These are phyloP conservation scores for Lagenidium sp. DNA, from an alignment of 352 stramenopile genomes.

Conservation along the genomic window DNA sequence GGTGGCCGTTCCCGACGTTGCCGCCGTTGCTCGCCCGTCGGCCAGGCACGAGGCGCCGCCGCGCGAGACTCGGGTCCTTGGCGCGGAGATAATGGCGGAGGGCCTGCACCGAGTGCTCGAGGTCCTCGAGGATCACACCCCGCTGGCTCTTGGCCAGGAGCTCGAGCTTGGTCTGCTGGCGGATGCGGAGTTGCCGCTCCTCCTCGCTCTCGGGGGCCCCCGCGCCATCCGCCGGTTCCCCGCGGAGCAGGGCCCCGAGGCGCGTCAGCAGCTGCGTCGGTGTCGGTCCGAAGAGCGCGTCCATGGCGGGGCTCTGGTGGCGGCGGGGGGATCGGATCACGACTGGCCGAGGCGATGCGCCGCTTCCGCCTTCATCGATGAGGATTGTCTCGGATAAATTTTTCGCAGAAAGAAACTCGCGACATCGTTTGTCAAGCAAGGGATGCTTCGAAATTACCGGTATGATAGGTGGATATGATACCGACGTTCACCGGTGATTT, in stretches of 20 bases:
- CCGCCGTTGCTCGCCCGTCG: conserved; percentile 6
- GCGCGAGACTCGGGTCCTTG: conserved; percentile 14
- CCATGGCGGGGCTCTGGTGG: too few relatives aligned
- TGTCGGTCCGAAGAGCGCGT: conserved; percentile 32
- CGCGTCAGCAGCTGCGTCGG: conserved; percentile 32
- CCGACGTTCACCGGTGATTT: too few relatives aligned
- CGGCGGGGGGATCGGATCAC: too few relatives aligned
- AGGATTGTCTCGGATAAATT: too few relatives aligned
- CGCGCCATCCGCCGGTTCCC: conserved; percentile 24
- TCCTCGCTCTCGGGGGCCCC: conserved; percentile 47
- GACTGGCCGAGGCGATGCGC: too few relatives aligned
- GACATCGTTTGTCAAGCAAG: too few relatives aligned
- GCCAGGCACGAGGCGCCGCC: background rate
- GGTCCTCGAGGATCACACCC: conserved; percentile 69
- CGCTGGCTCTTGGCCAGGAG: conserved; percentile 71
- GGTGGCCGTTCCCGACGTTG: conserved; percentile 9
- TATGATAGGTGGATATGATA: too few relatives aligned
- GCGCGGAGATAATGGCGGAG: conserved; percentile 40
- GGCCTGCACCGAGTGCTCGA: conserved; percentile 53
- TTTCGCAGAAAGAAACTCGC: too few relatives aligned
- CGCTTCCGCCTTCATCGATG: too few relatives aligned
- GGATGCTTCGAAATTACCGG: too few relatives aligned
- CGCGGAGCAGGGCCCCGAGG: conserved; percentile 19
- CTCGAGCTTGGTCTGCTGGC: conserved; percentile 42
- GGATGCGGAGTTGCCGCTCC: conserved; percentile 30